A percentile compares a stretch with the other conserved stretches of the same genome.
Evolutionary conservation across 176 grass and related monocot species (phyloP).

Genomic region (Avena eriantha): DNA sequence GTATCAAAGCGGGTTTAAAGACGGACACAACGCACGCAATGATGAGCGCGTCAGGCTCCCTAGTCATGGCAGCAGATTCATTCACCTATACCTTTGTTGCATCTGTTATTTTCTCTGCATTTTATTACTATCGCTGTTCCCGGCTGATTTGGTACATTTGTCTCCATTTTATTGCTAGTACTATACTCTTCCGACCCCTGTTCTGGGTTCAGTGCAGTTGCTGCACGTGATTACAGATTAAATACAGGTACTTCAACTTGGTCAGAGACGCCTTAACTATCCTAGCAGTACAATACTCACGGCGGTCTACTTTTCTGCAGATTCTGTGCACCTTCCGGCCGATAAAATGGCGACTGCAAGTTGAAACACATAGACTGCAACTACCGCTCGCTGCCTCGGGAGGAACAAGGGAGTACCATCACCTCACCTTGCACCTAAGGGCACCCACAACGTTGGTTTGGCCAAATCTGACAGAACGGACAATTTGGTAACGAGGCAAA

Average conservation of each 20-base stretch:
- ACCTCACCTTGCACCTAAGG: too few relatives aligned
- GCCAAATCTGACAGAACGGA: too few relatives aligned
- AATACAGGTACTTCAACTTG: not conserved
- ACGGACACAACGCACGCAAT: not conserved
- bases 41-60: conserved; percentile 18
- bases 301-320: not conserved
- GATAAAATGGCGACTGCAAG: not conserved
- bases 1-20: not conserved
- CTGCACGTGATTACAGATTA: conserved; percentile 11
- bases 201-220: not conserved
- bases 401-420: too few relatives aligned
- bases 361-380: too few relatives aligned
- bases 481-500: too few relatives aligned
- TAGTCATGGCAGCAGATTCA: not conserved
- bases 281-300: not conserved
- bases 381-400: too few relatives aligned
- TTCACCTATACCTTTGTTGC: not conserved
- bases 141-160: too few relatives aligned
- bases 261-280: conserved; percentile 10
- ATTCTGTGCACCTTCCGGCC: not conserved
- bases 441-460: too few relatives aligned
- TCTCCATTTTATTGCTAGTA: too few relatives aligned
- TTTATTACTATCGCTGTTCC: too few relatives aligned
- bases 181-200: not conserved
- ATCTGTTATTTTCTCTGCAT: not conserved